Evolutionary conservation across 495 filamentous ascomycete genomes (phyloP).

Genomic region (Xylaria telfairii): DNA sequence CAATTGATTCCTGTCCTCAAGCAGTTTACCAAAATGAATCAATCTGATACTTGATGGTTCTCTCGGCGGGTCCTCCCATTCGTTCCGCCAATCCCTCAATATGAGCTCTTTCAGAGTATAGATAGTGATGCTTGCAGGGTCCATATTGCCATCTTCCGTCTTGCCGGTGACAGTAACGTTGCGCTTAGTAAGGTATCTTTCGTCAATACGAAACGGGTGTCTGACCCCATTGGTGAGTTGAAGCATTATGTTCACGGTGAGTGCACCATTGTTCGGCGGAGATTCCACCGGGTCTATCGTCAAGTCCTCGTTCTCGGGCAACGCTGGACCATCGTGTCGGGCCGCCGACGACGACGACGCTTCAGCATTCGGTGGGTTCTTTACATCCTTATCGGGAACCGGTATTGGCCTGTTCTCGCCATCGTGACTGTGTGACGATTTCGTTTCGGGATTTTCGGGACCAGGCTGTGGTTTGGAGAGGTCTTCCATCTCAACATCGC

Average conservation of each 20-base stretch:
- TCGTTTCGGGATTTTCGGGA: conserved; percentile 31
- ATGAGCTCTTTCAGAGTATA: conserved; percentile 94
- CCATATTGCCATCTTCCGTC: conserved; percentile 59
- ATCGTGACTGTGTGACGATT: conserved; percentile 29
- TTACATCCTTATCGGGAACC: conserved; percentile 31
- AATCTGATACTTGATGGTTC: conserved; percentile 84
- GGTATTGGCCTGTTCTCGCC: conserved; percentile 28
- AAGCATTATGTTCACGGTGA: conserved; percentile 65
- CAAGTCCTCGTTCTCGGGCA: conserved; percentile 36
- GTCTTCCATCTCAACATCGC: conserved; percentile 42
- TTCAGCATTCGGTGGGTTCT: conserved; percentile 29
- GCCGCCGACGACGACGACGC: conserved; percentile 33
- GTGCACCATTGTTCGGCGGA: conserved; percentile 50
- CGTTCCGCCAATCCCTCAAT: conserved; percentile 85
- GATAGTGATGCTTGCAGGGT: conserved; percentile 86
- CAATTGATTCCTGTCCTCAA: conserved; percentile 84
- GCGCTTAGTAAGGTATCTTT: conserved; percentile 80
- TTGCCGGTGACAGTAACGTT: conserved; percentile 73
- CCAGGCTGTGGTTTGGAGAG: conserved; percentile 34
- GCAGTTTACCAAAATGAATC: conserved; percentile 85
- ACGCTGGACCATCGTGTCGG: conserved; percentile 29
- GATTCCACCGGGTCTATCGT: conserved; percentile 51
- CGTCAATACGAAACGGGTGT: conserved; percentile 86
- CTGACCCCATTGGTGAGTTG: conserved; percentile 80
- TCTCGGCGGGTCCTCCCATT: conserved; percentile 86